Conservation (phyloP, 2,329 filamentous ascomycete genomes). For the Aotearoamyces nothofagi region DNA sequence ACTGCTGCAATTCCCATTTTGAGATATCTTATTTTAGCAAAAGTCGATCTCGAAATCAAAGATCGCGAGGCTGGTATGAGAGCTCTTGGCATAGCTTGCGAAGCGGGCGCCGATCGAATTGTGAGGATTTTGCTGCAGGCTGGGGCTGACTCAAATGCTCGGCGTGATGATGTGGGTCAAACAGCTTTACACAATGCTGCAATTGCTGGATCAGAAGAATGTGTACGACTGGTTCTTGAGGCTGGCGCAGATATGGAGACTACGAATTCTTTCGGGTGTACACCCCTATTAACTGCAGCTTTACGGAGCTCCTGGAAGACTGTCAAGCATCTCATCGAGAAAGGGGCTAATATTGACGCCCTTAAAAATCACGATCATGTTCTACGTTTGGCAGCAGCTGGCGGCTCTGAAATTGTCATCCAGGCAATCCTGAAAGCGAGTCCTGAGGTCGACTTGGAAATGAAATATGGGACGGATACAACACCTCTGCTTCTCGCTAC, state of each 20-base stretch:
- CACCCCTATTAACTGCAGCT: too few species aligned
- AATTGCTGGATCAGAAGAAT: background rate
- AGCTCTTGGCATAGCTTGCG: too few species aligned
- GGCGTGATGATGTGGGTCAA: background rate
- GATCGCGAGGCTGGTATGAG: too few species aligned
- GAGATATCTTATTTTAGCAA: too few species aligned
- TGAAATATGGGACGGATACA: background rate
- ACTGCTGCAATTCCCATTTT: too few species aligned
- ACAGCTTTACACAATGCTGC: background rate
- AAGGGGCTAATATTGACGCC: background rate
- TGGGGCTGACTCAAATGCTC: conserved; percentile 1
- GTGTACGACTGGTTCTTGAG: background rate
- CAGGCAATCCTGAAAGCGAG: background rate
- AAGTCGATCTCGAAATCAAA: too few species aligned
- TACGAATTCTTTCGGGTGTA: too few species aligned
- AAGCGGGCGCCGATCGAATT: too few species aligned
- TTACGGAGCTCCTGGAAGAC: too few species aligned
- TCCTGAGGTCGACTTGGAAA: too few species aligned
- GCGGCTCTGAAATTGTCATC: background rate
- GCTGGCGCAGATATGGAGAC: background rate
- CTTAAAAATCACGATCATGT: background rate
- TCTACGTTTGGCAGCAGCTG: background rate
- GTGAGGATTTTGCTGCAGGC: background rate
- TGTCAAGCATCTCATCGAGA: conserved; percentile 1
- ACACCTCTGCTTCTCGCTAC: background rate